phyloP scores from a whole-genome alignment of 129 eudicot species.

The Rutidosis leptorrhynchoides region DNA sequence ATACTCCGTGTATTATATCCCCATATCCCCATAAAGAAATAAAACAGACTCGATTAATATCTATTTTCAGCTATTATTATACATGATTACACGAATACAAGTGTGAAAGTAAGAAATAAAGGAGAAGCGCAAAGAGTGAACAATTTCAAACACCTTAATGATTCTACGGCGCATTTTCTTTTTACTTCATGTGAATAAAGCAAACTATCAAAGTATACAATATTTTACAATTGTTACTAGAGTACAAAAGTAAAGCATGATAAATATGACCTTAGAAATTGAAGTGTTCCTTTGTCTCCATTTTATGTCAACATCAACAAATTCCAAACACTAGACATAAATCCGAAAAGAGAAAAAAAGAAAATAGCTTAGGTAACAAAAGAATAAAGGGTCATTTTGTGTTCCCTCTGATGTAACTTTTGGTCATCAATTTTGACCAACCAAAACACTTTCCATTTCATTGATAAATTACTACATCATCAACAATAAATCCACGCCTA shows the following conservation, averaged over 20 bases:
- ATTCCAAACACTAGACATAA: slow-evolving; percentile 26
- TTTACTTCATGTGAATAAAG: slow-evolving; percentile 39
- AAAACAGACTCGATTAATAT: no score
- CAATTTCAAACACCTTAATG: no score
- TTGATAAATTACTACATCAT: neutral
- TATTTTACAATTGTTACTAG: neutral
- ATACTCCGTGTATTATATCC: no score
- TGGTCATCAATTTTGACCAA: slow-evolving; percentile 30
- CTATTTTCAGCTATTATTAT: no score
- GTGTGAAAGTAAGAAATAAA: slow-evolving; percentile 1
- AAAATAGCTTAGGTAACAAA: slow-evolving; percentile 18
- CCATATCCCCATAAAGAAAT: no score
- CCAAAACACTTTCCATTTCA: slow-evolving; percentile 7
- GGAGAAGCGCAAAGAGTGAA: slow-evolving; percentile 14
- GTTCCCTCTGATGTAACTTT: slow-evolving; percentile 37
- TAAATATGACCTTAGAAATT: slow-evolving; percentile 16
- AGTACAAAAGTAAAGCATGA: slow-evolving; percentile 31
- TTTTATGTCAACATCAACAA: slow-evolving; percentile 30
- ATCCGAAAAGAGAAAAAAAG: slow-evolving; percentile 19
- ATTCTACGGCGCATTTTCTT: slow-evolving; percentile 70
- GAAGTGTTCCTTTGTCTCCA: slow-evolving; percentile 32
- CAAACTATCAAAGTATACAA: neutral
- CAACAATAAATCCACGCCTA: slow-evolving; percentile 8
- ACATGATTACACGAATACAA: no score
- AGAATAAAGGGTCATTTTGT: slow-evolving; percentile 32